Evolutionary conservation across 495 filamentous ascomycete species (phyloP), one percentile per base, ranked within the genome.

Genomic region (Hypoxylon intermedium): DNA sequence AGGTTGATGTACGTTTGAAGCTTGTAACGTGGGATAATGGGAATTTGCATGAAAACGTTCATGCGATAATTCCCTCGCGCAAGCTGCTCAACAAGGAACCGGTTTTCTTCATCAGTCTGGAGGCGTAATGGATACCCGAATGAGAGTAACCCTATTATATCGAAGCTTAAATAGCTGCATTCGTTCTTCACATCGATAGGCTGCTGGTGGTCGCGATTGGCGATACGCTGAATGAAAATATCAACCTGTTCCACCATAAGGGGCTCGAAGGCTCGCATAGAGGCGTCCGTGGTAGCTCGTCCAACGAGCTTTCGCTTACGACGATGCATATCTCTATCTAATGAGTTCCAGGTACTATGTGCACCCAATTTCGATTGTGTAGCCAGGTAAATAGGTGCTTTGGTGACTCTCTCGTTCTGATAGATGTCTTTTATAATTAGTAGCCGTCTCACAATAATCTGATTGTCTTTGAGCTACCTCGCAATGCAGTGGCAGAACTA

Each of bases 101-200:
- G 61, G 48, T 65, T 51, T n/a, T 44, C 26, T 16, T 60, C 54
- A 9, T 60, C 15, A 2, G 46, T 46, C 23, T 64, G 60, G 1
- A 53, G 45, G n/a, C 34, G 13, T 20, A 64, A 21, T 5, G 37
- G 26, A n/a, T 64, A 60, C 12, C 60, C 60, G 16, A 64, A 64
- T 16, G 44, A 49, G 46, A 64, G 60, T 12, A 58, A 45, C 9
- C 45, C 60, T 26, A 53, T 37, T 12, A 64, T 38, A 20, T 64
- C 55, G 12, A 64, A 40, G 19, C 60, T 56, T 12, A 64, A 16
- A 18, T 48, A 49, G 34, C 48, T 60, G 12, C 26, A 52, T 30
- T 23, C 36, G 2, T 15, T 20, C 34, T 49, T 58, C 9, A 64
- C 38, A 19, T 64, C 33, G 9, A 59, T 45, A 70, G 54, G 79